Evolutionary conservation across 2,329 filamentous ascomycete genomes (phyloP), one percentile per base, ranked within the genome.

Genomic region (Pseudocercospora cruenta): DNA sequence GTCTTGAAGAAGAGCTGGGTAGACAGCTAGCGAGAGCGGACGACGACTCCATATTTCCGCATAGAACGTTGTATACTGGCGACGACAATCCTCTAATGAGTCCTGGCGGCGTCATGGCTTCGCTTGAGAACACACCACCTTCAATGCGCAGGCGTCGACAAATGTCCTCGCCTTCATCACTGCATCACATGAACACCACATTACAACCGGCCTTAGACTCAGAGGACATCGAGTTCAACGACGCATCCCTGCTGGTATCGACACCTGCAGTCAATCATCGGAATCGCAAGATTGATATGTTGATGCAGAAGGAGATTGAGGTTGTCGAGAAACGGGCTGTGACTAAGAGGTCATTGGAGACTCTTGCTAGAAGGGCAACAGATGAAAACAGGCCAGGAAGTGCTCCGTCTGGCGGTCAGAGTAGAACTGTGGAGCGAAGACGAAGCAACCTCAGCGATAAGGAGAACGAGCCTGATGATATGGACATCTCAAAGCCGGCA

Each of bases 181-280:
- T 74, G 55, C 62, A 68, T 19, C 70, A 73, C 54, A 70, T 73
- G 71, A 73, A 75, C 58, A 68, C 69, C 0, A 75, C 72, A 9
- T 28, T 76, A 7, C 63, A 62, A 21, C 45, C 67, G 59, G 60
- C 67, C 69, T 14, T 76, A 69, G 63, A 80, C 71, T 22, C 75
- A 70, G 64, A 72, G 64, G 78, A 78, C 9, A 78, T 82, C 16
- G 82, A 84, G 39, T 79, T 84, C 64, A 80, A 81, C 61, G 77
- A 79, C 21, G 78, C 76, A 19, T 82, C 81, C 14, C 71, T 85
- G 45, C 78, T 84, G 4, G 80, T 81, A 4, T 84, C 82, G 4
- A 85, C 83, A 2, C 83, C 83, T 14, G 78, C 78, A 74, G 70
- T 71, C 9, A 71, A 82, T 74, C 64, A 43, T 62, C 66, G 63